These are phyloP conservation scores for Tarenaya hassleriana DNA, from an alignment of 345 rosid genomes.

Conservation along the genomic window DNA sequence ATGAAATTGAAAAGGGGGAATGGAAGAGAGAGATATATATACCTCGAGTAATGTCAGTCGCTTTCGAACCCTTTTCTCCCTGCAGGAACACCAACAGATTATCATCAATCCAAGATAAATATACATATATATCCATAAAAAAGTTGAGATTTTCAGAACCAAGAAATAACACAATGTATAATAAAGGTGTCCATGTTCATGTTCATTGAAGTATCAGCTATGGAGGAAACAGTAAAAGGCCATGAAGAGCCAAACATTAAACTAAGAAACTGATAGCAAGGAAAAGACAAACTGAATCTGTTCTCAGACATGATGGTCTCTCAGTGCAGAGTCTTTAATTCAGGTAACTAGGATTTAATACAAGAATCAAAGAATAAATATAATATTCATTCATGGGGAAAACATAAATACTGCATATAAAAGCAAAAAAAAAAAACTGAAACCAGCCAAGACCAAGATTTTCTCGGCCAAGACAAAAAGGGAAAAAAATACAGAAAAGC, in stretches of 20 bases:
- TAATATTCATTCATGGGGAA: slow-evolving; percentile 15
- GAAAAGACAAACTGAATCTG: slow-evolving; percentile 69
- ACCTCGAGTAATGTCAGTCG: slow-evolving; percentile 80
- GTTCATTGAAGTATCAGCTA: slow-evolving; percentile 22
- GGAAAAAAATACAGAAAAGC: slow-evolving; percentile 27
- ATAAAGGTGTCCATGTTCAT: slow-evolving; percentile 16
- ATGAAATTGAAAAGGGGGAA: slow-evolving; percentile 29
- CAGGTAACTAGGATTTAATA: slow-evolving; percentile 23
- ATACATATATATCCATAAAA: no score
- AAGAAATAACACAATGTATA: slow-evolving; percentile 1
- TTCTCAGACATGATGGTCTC: slow-evolving; percentile 44
- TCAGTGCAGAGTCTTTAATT: slow-evolving; percentile 37
- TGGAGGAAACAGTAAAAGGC: slow-evolving; percentile 37
- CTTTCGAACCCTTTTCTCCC: slow-evolving; percentile 78
- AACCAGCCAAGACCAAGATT: slow-evolving; percentile 28
- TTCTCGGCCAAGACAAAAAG: slow-evolving; percentile 10
- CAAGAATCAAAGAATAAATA: slow-evolving; percentile 32
- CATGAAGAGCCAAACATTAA: slow-evolving; percentile 27
- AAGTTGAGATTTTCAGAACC: slow-evolving; percentile 11
- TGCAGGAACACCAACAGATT: slow-evolving; percentile 41
- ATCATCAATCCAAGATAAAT: slow-evolving; percentile 23
- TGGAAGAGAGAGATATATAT: slow-evolving; percentile 22
- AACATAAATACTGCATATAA: slow-evolving; percentile 16
- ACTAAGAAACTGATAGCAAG: no score
- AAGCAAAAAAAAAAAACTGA: slow-evolving; percentile 29